These are phyloP conservation scores for Cyberlindnera japonica DNA, from an alignment of 805 yeast genomes.

Conservation along the genomic window DNA sequence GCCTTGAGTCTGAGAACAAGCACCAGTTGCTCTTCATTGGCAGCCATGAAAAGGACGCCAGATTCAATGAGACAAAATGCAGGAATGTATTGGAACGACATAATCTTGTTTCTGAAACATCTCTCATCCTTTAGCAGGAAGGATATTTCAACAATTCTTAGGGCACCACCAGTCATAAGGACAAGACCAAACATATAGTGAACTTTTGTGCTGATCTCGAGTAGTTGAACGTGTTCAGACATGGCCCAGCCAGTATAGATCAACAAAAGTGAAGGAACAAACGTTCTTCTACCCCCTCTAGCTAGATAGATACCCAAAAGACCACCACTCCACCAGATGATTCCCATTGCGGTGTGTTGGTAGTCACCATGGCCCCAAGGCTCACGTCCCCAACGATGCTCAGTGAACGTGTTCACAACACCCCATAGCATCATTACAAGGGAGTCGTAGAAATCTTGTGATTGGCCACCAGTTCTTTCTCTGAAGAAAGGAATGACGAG, in stretches of 20 bases:
- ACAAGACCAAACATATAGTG: constrained; percentile 84
- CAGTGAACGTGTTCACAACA: constrained; percentile 90
- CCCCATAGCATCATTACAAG: constrained; percentile 85
- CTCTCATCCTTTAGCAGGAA: constrained; percentile 67
- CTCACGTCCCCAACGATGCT: constrained; percentile 90
- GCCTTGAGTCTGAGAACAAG: constrained; percentile 72
- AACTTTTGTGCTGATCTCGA: constrained; percentile 77
- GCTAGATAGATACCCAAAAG: constrained; percentile 77
- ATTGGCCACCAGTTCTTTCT: constrained; percentile 42
- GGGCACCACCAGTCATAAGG: constrained; percentile 72
- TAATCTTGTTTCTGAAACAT: constrained; percentile 41
- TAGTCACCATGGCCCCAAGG: constrained; percentile 90
- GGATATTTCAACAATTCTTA: constrained; percentile 75
- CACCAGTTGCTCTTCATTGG: constrained; percentile 81
- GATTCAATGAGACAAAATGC: constrained; percentile 74
- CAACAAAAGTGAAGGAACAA: constrained; percentile 76
- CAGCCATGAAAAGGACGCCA: constrained; percentile 86
- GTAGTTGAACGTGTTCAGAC: constrained; percentile 81
- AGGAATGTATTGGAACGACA: constrained; percentile 82
- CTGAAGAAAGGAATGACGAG: constrained; percentile 75
- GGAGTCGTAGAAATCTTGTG: constrained; percentile 87
- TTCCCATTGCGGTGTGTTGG: constrained; percentile 96
- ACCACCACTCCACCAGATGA: constrained; percentile 96
- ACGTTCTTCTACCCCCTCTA: constrained; percentile 62
- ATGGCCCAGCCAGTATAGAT: constrained; percentile 92